Evolutionary conservation across 495 filamentous ascomycete species (phyloP), one percentile per base, ranked within the genome.

Genomic region (Choiromyces venosus): DNA sequence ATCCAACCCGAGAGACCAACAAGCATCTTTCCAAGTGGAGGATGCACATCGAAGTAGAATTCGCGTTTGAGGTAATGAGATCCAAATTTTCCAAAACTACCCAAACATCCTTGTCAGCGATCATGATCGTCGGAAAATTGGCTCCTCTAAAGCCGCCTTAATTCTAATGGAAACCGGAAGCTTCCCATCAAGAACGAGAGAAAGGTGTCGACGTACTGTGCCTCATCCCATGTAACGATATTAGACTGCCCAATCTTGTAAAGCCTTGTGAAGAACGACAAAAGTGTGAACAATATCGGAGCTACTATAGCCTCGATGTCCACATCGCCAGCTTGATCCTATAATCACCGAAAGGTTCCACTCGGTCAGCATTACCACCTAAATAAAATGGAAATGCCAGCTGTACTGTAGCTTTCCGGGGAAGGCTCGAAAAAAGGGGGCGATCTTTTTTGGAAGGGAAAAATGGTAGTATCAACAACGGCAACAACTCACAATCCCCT

Each of bases 31-130:
- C 95, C 95, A 65, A 98, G 88, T 65, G 95, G 95, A 69, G 95
- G 95, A 82, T 99, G 92, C 42, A 98, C 95, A 87, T 99, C 95
- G 84, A 99, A 99, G 88, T 98, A 99, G 86, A 98, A 96, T 84
- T 98, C 96, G 79, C 94, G 92, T 80, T 99, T 97, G 72, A 99
- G 87, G 81, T 99, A 99, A 83, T 99, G 94, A 77, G 94, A 97
- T 73, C 95, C 95, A 83, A 99, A 99, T 83, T 99, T 99, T 78
- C 95, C 95, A 83, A 99, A 99, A 83, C 93, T 97, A 82, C 73
- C 52, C 52, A 77, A 67, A 75, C 65, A 77, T 65, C 69, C 66
- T 66, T 70, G 70, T 77, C 71, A 72, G 56, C 61, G 40, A 61
- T 38, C 65, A 56, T 67, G 37, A 69, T 66, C 35, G 64, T 66